These are phyloP conservation scores for Neofusicoccum umdonicola DNA, from an alignment of 2,329 filamentous ascomycete genomes.

Conservation along the genomic window DNA sequence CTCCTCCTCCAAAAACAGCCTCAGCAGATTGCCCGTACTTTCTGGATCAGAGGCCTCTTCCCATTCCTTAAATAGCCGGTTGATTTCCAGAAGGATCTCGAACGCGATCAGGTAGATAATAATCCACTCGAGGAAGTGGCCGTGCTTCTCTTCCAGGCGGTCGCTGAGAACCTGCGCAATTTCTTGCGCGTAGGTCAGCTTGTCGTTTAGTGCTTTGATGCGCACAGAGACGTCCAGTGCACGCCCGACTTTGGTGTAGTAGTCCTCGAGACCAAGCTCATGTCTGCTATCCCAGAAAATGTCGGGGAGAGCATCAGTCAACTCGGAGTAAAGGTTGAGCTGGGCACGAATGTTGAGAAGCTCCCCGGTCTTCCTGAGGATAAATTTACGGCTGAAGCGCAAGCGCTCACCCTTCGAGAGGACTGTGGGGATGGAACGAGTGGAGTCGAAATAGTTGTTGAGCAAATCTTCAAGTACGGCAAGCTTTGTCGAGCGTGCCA, in stretches of 20 bases:
- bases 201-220: constrained; percentile 89
- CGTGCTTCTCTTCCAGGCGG: constrained; percentile 85
- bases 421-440: constrained; percentile 74
- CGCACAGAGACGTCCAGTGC: constrained; percentile 88
- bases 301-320: constrained; percentile 92
- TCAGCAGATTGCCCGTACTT: constrained; percentile 40
- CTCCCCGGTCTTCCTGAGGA: constrained; percentile 90
- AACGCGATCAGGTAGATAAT: constrained; percentile 93
- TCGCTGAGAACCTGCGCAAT: constrained; percentile 87
- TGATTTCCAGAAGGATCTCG: constrained; percentile 84
- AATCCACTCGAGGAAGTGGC: constrained; percentile 85
- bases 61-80: constrained; percentile 66
- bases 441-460: constrained; percentile 81
- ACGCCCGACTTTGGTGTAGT: constrained; percentile 90
- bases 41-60: constrained; percentile 43
- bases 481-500: constrained; percentile 89
- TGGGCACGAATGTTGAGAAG: constrained; percentile 85
- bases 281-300: constrained; percentile 93
- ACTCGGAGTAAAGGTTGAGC: constrained; percentile 92
- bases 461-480: constrained; percentile 85
- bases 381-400: constrained; percentile 66
- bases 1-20: constrained; percentile 27
- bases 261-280: constrained; percentile 86
- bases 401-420: constrained; percentile 66
- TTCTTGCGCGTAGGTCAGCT: constrained; percentile 96